Base-by-base conservation (phyloP, 306 rosid genomes). In the Lathyrus tuberosus region DNA sequence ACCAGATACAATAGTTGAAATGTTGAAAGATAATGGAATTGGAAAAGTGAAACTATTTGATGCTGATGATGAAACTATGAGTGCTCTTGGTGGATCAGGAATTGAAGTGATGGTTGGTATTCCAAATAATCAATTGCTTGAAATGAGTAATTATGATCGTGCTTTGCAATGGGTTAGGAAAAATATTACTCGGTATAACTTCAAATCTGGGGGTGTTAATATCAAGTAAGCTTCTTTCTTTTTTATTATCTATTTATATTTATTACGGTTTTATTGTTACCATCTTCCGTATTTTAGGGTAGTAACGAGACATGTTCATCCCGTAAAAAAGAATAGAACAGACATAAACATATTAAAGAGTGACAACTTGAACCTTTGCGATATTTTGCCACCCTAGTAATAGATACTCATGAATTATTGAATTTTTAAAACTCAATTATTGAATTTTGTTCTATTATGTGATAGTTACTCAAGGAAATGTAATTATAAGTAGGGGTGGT, bases 61-160 rank as follows among this genome's bases (percentile, higher is more conserved):
- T 80, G 84, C 98, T 44, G 95, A 81, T 14, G 77, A 74, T 0
- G 16, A 80, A 17, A 69, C 89, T 48, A 86, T 93, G 97, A 57
- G 49, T 46, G 97, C 97, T 75, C 83, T 94, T 31, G 80, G 86
- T 59, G 97, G 96, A 1, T 66, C 87, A n/a, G 85, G 69, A 17
- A 80, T 94, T 52, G 91, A 94, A 84, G 97, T 90, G 52, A 88
- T 94, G 97, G 84, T 94, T 58, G 98, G 86, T 33, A 94, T 94
- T 71, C 98, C 97, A 5, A 94, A 94, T 62, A 80, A 87, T 65
- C 97, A 90, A 58, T 91, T 94, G 12, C 70, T 70, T 30, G 79
- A 61, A 4, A 83, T 94, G 96, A 75, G 8, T 46, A 40, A 79
- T 78, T 87, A 81, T 58, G 69, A 78, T 48, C 92, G 95, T n/a